A percentile compares a stretch with the other conserved stretches of the same genome.
phyloP scores from a whole-genome alignment of 345 rosid genomes.

The Euphorbia lathyris region DNA sequence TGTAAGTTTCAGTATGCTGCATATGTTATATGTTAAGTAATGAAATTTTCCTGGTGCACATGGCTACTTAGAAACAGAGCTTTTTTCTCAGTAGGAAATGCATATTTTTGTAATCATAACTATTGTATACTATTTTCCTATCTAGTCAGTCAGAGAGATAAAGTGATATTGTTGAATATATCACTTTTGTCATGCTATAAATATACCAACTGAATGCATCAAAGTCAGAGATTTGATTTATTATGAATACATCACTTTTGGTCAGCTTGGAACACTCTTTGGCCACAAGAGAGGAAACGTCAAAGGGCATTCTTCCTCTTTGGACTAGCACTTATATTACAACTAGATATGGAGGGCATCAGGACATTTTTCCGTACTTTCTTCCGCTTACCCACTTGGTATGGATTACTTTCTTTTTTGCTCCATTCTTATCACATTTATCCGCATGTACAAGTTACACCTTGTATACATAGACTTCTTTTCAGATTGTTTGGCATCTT shows the following conservation, averaged over 20 bases:
- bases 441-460: neutral
- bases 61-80: neutral
- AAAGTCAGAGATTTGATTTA: conserved; percentile 15
- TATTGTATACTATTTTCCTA: neutral
- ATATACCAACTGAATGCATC: neutral
- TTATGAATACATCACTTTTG: neutral
- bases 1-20: neutral
- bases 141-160: neutral
- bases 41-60: neutral
- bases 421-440: neutral
- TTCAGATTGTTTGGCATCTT: neutral
- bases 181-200: neutral
- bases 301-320: conserved; percentile 94
- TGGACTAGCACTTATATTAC: conserved; percentile 81
- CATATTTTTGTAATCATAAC: neutral
- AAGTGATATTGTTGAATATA: no score
- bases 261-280: conserved; percentile 90
- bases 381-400: conserved; percentile 90
- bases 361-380: conserved; percentile 75
- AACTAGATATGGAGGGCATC: conserved; percentile 76
- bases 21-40: neutral
- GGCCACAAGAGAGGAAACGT: conserved; percentile 95
- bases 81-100: neutral
- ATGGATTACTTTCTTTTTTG: conserved; percentile 20
- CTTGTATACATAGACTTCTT: neutral